Conservation (phyloP, 495 filamentous ascomycete genomes). For the Astrothelium subdiscretum region DNA sequence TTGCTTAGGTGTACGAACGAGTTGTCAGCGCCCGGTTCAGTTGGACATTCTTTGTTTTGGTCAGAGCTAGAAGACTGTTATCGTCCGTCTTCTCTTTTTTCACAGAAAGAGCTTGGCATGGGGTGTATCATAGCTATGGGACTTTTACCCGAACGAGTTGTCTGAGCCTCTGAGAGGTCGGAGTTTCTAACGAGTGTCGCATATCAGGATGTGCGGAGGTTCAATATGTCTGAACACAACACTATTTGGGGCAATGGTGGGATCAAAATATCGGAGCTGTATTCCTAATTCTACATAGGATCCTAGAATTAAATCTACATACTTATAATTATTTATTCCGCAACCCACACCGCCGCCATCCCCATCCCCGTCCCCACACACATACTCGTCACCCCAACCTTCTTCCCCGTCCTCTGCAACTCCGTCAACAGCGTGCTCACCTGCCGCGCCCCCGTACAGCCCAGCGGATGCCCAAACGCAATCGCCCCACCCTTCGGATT, state of each 20-base stretch:
- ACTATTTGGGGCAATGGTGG: not conserved
- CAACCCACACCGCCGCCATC: constrained; percentile 91
- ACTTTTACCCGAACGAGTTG: not conserved
- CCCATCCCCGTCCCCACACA: constrained; percentile 96
- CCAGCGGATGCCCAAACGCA: constrained; percentile 95
- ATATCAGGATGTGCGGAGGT: not conserved
- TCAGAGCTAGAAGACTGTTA: not conserved
- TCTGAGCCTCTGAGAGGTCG: not conserved
- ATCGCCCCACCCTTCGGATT: constrained; percentile 98
- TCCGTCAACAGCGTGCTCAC: constrained; percentile 85
- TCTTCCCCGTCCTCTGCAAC: constrained; percentile 65
- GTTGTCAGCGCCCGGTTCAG: not conserved
- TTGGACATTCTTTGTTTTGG: not conserved
- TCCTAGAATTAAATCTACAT: not conserved
- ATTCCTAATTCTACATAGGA: not conserved
- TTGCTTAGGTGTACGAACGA: constrained; percentile 36
- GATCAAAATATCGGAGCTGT: not conserved
- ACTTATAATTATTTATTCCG: constrained; percentile 44
- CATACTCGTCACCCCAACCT: constrained; percentile 90
- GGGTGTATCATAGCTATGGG: not conserved
- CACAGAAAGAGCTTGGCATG: too few species aligned
- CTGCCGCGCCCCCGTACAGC: constrained; percentile 88
- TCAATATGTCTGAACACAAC: not conserved
- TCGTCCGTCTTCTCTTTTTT: not conserved
- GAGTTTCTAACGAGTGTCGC: not conserved